These are phyloP conservation scores for Boechera divaricarpa DNA, from an alignment of 345 rosid genomes.

Conservation along the genomic window DNA sequence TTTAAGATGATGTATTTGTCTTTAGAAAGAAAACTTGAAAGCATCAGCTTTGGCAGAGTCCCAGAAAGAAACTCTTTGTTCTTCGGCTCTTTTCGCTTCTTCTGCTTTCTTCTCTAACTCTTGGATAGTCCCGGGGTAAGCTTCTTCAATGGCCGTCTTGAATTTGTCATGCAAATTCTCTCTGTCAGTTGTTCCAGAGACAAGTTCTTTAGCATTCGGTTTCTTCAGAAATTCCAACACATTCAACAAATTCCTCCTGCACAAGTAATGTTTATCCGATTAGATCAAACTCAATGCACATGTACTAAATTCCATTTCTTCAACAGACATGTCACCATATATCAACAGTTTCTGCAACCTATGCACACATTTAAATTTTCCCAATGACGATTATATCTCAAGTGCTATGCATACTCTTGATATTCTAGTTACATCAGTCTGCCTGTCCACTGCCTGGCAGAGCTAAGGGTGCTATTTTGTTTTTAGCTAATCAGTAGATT, in stretches of 20 bases:
- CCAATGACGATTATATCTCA: not conserved
- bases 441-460: too few relatives aligned
- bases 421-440: not conserved
- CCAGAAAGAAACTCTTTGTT: conserved; percentile 78
- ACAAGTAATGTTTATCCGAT: conserved; percentile 13
- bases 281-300: conserved; percentile 26
- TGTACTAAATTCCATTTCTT: not conserved
- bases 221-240: conserved; percentile 85
- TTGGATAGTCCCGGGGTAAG: conserved; percentile 66
- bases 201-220: conserved; percentile 82
- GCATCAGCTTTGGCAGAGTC: conserved; percentile 76
- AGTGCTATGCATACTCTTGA: not conserved
- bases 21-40: conserved; percentile 80
- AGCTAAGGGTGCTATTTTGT: not conserved
- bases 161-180: conserved; percentile 80
- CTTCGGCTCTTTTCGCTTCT: conserved; percentile 55
- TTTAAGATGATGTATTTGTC: not conserved
- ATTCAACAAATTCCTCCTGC: conserved; percentile 87
- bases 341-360: not conserved
- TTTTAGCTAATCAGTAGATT: not conserved
- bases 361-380: not conserved
- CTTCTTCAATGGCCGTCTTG: conserved; percentile 65
- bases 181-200: conserved; percentile 87
- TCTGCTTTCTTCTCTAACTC: conserved; percentile 62
- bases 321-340: not conserved